Evolutionary conservation across 2,329 filamentous ascomycete genomes (phyloP).

Genomic region (Didymella glomerata): DNA sequence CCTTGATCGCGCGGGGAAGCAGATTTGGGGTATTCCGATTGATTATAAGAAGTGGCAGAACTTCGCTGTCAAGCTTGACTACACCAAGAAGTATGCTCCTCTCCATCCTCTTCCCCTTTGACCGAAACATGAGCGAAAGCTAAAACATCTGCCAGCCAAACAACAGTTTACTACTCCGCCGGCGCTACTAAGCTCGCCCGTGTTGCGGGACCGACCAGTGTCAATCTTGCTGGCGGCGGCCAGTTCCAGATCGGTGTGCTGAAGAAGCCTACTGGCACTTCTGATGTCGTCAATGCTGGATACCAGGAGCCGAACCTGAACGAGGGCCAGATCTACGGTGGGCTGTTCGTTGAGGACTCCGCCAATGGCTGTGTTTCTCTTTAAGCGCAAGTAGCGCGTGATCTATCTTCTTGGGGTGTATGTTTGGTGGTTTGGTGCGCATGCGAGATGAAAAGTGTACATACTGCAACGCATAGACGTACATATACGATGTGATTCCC

Average conservation of each 20-base stretch:
- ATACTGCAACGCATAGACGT: background rate
- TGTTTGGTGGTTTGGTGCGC: background rate
- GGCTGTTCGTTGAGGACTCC: conserved; percentile 52
- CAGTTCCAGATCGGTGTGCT: conserved; percentile 70
- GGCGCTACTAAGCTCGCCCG: conserved; percentile 56
- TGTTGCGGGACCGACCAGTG: conserved; percentile 58
- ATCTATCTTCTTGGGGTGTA: background rate
- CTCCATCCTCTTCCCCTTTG: too few relatives aligned
- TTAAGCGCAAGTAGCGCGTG: conserved; percentile 18
- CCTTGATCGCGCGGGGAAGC: conserved; percentile 45
- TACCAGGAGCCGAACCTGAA: conserved; percentile 47
- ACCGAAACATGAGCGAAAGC: background rate
- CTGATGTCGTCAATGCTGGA: conserved; percentile 51
- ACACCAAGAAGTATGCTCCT: conserved; percentile 60
- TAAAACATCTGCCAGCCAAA: conserved; percentile 54
- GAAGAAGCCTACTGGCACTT: conserved; percentile 65
- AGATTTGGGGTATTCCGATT: conserved; percentile 62
- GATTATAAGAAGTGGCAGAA: conserved; percentile 66
- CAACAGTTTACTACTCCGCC: conserved; percentile 66
- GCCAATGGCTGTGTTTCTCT: conserved; percentile 45
- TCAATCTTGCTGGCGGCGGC: conserved; percentile 65
- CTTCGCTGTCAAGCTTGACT: conserved; percentile 68
- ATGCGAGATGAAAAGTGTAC: background rate
- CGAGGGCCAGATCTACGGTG: conserved; percentile 53
- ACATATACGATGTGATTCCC: background rate